Evolutionary conservation across 2,329 filamentous ascomycete species (phyloP).

Genomic region (Fusarium robinianum): DNA sequence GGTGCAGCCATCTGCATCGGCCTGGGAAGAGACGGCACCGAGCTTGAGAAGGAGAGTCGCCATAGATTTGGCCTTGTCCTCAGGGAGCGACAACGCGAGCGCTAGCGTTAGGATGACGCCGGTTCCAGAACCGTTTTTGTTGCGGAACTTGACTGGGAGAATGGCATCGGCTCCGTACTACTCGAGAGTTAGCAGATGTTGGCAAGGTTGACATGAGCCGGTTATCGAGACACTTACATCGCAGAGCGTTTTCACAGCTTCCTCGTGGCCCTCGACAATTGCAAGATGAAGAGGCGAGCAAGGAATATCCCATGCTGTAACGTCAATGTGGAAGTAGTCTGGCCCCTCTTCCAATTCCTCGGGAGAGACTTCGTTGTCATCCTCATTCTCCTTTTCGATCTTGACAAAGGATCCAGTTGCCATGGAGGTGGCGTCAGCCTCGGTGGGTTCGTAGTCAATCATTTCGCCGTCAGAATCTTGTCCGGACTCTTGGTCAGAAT

Average conservation of each 20-base stretch:
- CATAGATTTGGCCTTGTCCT: slow-evolving; percentile 68
- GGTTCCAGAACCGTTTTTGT: slow-evolving; percentile 52
- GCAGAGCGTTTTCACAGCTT: slow-evolving; percentile 71
- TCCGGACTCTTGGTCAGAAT: slow-evolving; percentile 37
- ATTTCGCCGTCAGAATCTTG: slow-evolving; percentile 52
- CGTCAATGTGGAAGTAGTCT: slow-evolving; percentile 79
- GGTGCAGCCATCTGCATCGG: slow-evolving; percentile 66
- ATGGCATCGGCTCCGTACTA: slow-evolving; percentile 78
- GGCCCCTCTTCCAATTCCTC: slow-evolving; percentile 67
- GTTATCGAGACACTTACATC: slow-evolving; percentile 47
- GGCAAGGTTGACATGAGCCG: neutral
- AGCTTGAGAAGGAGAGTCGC: slow-evolving; percentile 66
- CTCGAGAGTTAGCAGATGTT: slow-evolving; percentile 27
- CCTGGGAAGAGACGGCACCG: slow-evolving; percentile 75
- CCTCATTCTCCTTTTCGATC: slow-evolving; percentile 53
- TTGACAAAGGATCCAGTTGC: slow-evolving; percentile 78
- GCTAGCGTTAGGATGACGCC: slow-evolving; percentile 71
- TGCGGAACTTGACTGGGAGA: slow-evolving; percentile 70
- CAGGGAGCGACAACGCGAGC: slow-evolving; percentile 67
- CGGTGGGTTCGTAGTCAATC: slow-evolving; percentile 51
- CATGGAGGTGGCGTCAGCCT: slow-evolving; percentile 56
- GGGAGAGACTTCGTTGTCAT: slow-evolving; percentile 48
- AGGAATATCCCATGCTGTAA: slow-evolving; percentile 77
- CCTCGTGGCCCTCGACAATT: slow-evolving; percentile 71
- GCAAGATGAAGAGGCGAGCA: slow-evolving; percentile 78